Percentiles rank a stretch among this genome's conserved stretches.
These are phyloP conservation scores for Aureobasidium uvarum DNA, from an alignment of 2,329 filamentous ascomycete species.

Conservation along the genomic window DNA sequence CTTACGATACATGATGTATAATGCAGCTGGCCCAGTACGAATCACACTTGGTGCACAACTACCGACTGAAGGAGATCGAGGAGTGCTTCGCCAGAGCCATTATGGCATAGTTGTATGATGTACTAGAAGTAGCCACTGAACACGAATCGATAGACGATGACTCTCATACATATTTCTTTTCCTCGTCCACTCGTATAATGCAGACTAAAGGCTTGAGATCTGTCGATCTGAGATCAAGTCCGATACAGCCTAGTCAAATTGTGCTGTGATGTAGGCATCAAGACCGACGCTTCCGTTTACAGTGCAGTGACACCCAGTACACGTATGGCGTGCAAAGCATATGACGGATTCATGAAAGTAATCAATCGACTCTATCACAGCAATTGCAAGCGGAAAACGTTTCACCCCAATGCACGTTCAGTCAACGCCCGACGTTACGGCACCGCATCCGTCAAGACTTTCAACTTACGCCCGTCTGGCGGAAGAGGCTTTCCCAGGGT, in stretches of 20 bases:
- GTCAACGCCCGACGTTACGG: background rate
- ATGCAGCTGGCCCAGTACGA: background rate
- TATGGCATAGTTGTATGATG: background rate
- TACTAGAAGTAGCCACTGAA: slow-evolving; percentile 6
- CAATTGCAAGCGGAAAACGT: background rate
- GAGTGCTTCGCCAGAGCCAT: background rate
- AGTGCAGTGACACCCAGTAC: background rate
- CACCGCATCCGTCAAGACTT: background rate
- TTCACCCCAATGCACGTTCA: background rate
- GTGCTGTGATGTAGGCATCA: background rate
- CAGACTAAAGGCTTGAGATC: background rate
- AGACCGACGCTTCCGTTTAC: background rate
- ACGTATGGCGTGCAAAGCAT: background rate
- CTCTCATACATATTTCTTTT: background rate
- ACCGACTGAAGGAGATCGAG: background rate
- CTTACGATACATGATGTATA: slow-evolving; percentile 2
- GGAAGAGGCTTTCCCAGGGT: background rate
- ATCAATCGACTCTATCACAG: background rate
- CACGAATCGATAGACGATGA: background rate
- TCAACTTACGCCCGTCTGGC: background rate
- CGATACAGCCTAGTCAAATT: background rate
- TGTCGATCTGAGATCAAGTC: background rate
- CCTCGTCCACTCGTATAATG: background rate
- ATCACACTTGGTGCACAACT: background rate
- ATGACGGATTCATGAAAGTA: slow-evolving; percentile 7